Evolutionary conservation across 1,284 basidiomycete genomes (phyloP).

Genomic region (Cryptococcus floricola): DNA sequence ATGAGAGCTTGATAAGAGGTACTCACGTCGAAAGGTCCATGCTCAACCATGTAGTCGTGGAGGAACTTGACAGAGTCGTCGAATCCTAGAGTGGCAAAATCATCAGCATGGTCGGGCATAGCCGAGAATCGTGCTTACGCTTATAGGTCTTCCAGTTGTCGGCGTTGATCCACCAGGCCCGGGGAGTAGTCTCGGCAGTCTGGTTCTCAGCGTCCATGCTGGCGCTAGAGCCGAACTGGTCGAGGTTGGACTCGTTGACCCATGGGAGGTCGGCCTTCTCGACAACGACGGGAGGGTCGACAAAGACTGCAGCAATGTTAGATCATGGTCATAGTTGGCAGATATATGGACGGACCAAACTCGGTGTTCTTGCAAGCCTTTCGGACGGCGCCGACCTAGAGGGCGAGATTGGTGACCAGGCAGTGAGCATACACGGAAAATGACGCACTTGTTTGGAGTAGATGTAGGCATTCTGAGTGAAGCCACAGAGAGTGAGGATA

Average conservation of each 20-base stretch:
- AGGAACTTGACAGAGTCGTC: constrained; percentile 56
- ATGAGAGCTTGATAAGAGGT: not conserved
- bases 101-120: constrained; percentile 4
- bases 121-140: constrained; percentile 28
- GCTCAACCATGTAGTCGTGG: constrained; percentile 48
- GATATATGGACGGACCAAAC: constrained; percentile 53
- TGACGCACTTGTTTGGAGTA: constrained; percentile 70
- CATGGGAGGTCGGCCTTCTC: constrained; percentile 66
- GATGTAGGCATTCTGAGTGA: constrained; percentile 73
- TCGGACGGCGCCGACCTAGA: constrained; percentile 30
- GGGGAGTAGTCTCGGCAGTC: constrained; percentile 60
- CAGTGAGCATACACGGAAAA: not conserved
- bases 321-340: not conserved
- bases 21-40: constrained; percentile 51
- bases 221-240: constrained; percentile 58
- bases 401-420: not conserved
- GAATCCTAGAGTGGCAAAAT: constrained; percentile 51
- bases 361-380: constrained; percentile 54
- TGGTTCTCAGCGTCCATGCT: constrained; percentile 54
- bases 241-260: constrained; percentile 41
- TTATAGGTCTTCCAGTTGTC: constrained; percentile 51
- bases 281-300: constrained; percentile 66
- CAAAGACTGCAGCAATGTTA: constrained; percentile 59
- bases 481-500: constrained; percentile 54
- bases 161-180: constrained; percentile 72